Evolutionary conservation across 305 asterid species (phyloP).

Genomic region (Ruellia speciosa): DNA sequence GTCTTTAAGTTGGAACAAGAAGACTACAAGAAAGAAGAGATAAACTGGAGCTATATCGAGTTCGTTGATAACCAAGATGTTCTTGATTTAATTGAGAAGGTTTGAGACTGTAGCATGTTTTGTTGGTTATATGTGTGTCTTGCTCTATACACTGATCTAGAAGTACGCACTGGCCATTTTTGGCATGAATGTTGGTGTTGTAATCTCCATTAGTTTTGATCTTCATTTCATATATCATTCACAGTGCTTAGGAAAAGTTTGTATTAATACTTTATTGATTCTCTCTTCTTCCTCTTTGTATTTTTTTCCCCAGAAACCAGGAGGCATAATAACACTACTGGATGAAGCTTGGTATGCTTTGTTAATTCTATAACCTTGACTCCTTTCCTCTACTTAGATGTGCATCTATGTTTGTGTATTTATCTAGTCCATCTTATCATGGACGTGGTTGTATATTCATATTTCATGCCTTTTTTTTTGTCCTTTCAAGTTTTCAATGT

Average conservation of each 20-base stretch:
- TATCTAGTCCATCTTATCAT: conserved; percentile 16
- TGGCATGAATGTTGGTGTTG: conserved; percentile 14
- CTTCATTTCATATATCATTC: conserved; percentile 9
- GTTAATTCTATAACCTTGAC: conserved; percentile 10
- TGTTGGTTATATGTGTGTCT: conserved; percentile 12
- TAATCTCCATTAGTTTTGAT: conserved; percentile 9
- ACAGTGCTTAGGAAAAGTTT: conserved; percentile 13
- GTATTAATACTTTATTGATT: conserved; percentile 12
- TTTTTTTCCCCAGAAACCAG: conserved; percentile 78
- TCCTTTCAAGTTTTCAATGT: conserved; percentile 13
- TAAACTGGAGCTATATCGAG: conserved; percentile 99
- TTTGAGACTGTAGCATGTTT: conserved; percentile 23
- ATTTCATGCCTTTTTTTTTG: not conserved
- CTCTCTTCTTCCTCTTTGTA: not conserved
- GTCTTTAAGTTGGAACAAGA: conserved; percentile 99
- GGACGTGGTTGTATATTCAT: conserved; percentile 9
- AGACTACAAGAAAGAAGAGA: conserved; percentile 90
- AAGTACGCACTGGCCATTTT: conserved; percentile 11
- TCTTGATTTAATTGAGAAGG: conserved; percentile 97
- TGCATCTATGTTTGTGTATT: conserved; percentile 10
- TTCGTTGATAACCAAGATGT: conserved; percentile 99
- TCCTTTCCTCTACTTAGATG: conserved; percentile 7
- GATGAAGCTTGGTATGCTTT: conserved; percentile 94
- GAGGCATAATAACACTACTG: conserved; percentile 92
- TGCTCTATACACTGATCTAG: conserved; percentile 15